Percentiles rank a stretch among this genome's conserved stretches.
These are phyloP conservation scores for Xylaria bambusicola DNA, from an alignment of 495 filamentous ascomycete genomes.

Conservation along the genomic window DNA sequence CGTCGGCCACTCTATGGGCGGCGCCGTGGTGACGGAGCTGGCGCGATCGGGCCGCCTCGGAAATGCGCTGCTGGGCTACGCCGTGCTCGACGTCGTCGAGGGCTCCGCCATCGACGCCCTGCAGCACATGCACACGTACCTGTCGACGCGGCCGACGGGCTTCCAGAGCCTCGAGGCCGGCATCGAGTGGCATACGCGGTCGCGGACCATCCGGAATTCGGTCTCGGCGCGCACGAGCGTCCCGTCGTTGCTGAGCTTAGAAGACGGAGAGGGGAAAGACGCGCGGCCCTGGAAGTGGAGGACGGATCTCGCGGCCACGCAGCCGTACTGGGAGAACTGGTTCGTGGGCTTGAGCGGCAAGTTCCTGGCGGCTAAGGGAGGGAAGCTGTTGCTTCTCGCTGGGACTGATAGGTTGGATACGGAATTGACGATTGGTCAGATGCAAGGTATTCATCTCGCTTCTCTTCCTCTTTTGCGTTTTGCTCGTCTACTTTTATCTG, in stretches of 20 bases:
- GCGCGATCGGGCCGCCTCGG: constrained; percentile 68
- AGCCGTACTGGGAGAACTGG: constrained; percentile 94
- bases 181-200: constrained; percentile 92
- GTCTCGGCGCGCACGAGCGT: constrained; percentile 82
- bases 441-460: constrained; percentile 68
- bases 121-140: constrained; percentile 88
- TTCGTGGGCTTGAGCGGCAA: constrained; percentile 85
- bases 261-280: constrained; percentile 19
- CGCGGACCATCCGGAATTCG: constrained; percentile 83
- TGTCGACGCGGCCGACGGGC: constrained; percentile 75
- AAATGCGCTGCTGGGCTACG: constrained; percentile 74
- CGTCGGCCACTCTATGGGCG: constrained; percentile 93
- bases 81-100: constrained; percentile 94
- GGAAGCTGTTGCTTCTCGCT: constrained; percentile 87
- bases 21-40: constrained; percentile 89
- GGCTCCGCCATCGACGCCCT: constrained; percentile 86
- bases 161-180: constrained; percentile 75
- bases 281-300: constrained; percentile 74
- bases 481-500: too few relatives aligned
- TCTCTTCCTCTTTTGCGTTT: neutral
- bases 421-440: constrained; percentile 95
- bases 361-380: constrained; percentile 80
- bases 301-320: constrained; percentile 79
- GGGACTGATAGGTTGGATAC: constrained; percentile 94
- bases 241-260: constrained; percentile 70